Evolutionary conservation across 2,329 filamentous ascomycete species (phyloP), one percentile per base, ranked within the genome.

Genomic region (Ophiostoma montium): DNA sequence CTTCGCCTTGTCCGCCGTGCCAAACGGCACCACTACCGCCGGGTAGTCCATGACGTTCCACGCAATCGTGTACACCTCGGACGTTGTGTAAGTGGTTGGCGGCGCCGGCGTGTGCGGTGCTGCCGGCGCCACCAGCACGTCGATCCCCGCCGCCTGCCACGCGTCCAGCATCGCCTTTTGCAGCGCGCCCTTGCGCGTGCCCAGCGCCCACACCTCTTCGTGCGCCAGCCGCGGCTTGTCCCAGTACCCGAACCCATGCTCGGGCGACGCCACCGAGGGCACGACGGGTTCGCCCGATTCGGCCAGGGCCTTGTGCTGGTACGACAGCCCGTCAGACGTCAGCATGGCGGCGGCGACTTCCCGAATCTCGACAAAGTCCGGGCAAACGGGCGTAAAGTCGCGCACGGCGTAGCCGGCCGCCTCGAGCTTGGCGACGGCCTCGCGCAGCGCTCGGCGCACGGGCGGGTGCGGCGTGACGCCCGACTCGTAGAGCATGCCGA

Each of bases 321-420:
- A 55, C 41, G 53, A 52, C 23, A 53, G 46, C 1, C 48, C 53
- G 35, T 55, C 53, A 5, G 47, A 31, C 15, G 53, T 54, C 41
- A 55, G 43, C 43, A 55, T 32, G 27, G 15, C 33, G 12, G 50
- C 42, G 6, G 50, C 23, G 4, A 55, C 18, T 48, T 55, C 53
- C 30, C 53, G 53, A 3, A 55, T 32, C 44, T 39, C 47, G 27
- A 47, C 49, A 21, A 55, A 52, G 36, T 55, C 53, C 35, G 53
- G 53, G 43, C 53, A 55, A n/a, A 16, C 16, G 21, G 53, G 39
- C 43, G 53, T 55, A 15, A 55, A 54, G 36, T 55, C 53, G 39
- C 46, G 69, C 13, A 76, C 35, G 60, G 67, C 72, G 55, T 82
- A 76, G 11, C 89, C 89, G 48, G 81, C 77, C 23, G 48, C 47